Percentiles rank a stretch among this genome's conserved stretches.
These are phyloP conservation scores for carrot (Daucus carota) DNA, from an alignment of 129 eudicot species.

Conservation along the genomic window DH1_v3.0 NC_030383.2:48659001-48659500, in stretches of 20 bases:
- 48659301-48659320: not conserved
- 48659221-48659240: constrained; percentile 1
- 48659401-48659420: constrained; percentile 1
- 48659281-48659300: not conserved
- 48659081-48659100: constrained; percentile 15
- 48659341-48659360: not conserved
- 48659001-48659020: constrained; percentile 30
- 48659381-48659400: not conserved
- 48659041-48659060: not conserved
- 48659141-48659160: constrained; percentile 82
- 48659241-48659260: not conserved
- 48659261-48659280: not conserved
- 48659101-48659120: constrained; percentile 93
- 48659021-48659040: not conserved
- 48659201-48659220: not conserved
- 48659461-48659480: not conserved
- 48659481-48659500: not conserved
- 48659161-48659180: not conserved
- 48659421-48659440: not conserved
- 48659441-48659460: not conserved
- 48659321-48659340: not conserved
- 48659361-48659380: not conserved
- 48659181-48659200: not conserved
- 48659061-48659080: not conserved
- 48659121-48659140: constrained; percentile 65